phyloP scores from a whole-genome alignment of 2,329 filamentous ascomycete species.

The Colletotrichum agaves region DNA sequence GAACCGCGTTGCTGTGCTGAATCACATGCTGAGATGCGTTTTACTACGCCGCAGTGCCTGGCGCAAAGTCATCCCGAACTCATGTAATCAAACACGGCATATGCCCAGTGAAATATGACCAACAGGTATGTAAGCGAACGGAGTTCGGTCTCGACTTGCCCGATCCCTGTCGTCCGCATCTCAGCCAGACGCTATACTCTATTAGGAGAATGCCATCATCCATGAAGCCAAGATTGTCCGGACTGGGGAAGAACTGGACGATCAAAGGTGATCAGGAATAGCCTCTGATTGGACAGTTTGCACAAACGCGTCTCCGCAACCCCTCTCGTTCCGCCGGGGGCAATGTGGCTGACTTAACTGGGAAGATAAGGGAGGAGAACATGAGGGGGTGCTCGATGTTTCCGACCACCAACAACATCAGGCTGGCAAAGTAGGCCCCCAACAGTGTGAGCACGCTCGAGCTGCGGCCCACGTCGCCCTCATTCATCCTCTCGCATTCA shows the following conservation, averaged over 20 bases:
- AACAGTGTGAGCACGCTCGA: background rate
- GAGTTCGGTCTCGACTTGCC: background rate
- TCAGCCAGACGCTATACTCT: background rate
- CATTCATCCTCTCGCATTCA: background rate
- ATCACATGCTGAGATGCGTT: background rate
- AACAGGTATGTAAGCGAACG: background rate
- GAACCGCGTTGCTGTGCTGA: background rate
- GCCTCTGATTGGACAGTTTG: background rate
- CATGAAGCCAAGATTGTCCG: background rate
- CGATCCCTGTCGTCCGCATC: background rate
- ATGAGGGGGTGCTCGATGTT: background rate
- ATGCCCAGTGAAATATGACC: background rate
- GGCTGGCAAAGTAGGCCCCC: background rate
- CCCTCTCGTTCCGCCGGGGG: slow-evolving; percentile 1
- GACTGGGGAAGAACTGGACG: background rate
- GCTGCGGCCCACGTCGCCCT: background rate
- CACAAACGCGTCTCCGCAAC: background rate
- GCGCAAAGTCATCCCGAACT: background rate
- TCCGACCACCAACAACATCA: background rate
- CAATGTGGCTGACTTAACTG: background rate
- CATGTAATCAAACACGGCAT: slow-evolving; percentile 8
- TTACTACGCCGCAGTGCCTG: background rate
- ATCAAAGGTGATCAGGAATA: background rate
- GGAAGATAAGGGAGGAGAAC: background rate
- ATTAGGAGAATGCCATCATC: slow-evolving; percentile 5